These are phyloP conservation scores for Petasospora fabianii DNA, from an alignment of 1,139 yeast species.

Conservation along the genomic window DNA sequence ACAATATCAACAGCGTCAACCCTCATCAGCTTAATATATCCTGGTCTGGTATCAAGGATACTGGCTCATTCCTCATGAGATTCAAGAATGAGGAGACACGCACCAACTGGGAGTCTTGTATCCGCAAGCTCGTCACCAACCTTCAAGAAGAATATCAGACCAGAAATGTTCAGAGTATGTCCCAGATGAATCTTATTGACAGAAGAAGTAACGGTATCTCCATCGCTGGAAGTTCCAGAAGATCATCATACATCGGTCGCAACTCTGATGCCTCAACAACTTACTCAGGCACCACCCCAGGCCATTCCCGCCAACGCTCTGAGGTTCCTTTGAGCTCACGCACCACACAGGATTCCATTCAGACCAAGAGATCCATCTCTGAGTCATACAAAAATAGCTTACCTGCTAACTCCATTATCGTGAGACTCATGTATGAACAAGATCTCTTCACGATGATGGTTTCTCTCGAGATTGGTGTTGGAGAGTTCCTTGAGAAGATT, in stretches of 20 bases:
- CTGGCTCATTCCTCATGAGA: constrained; percentile 67
- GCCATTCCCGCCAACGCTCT: constrained; percentile 32
- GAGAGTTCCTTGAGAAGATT: constrained; percentile 31
- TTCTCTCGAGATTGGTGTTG: constrained; percentile 31
- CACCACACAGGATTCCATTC: constrained; percentile 31
- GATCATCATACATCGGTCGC: constrained; percentile 25
- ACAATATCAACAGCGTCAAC: constrained; percentile 44
- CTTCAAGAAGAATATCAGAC: constrained; percentile 33
- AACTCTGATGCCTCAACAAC: constrained; percentile 20
- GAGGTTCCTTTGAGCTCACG: constrained; percentile 29
- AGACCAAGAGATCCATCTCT: constrained; percentile 34
- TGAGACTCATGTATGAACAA: constrained; percentile 35
- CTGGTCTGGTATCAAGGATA: constrained; percentile 79
- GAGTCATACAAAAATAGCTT: constrained; percentile 36
- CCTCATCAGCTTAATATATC: constrained; percentile 57
- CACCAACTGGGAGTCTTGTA: constrained; percentile 66
- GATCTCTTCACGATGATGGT: constrained; percentile 37
- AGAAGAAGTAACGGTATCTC: constrained; percentile 27
- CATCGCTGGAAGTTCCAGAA: constrained; percentile 17
- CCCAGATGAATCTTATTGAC: constrained; percentile 20
- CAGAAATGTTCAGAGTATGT: constrained; percentile 10
- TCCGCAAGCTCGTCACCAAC: constrained; percentile 37
- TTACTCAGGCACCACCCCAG: constrained; percentile 10
- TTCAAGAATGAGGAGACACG: constrained; percentile 69
- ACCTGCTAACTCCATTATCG: constrained; percentile 34